A percentile compares a stretch with the other conserved stretches of the same genome.
phyloP scores from a whole-genome alignment of 768 basidiomycete species.

The Psilocybe tampanensis region DNA sequence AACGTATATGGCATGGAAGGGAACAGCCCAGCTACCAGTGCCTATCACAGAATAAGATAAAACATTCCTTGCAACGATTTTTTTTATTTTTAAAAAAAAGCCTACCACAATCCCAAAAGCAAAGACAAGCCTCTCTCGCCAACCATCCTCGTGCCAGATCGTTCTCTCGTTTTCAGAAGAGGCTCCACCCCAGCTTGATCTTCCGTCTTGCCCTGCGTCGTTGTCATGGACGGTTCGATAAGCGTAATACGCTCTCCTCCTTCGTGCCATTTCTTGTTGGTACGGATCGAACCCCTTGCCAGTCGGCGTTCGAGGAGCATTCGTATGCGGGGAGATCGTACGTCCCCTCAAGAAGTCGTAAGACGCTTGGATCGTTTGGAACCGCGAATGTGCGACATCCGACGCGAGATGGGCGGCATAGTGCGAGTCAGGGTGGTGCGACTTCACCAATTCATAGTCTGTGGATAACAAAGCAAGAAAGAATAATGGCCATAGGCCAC shows the following conservation, averaged over 20 bases:
- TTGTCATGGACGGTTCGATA: constrained; percentile 22
- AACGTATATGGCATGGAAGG: constrained; percentile 29
- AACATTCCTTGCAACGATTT: too few species aligned
- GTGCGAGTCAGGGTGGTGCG: constrained; percentile 71
- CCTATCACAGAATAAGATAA: constrained; percentile 34
- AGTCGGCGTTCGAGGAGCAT: constrained; percentile 22
- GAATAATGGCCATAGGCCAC: too few species aligned
- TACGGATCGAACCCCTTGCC: constrained; percentile 42
- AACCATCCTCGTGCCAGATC: constrained; percentile 41
- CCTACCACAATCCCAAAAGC: constrained; percentile 51
- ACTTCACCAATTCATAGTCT: constrained; percentile 78
- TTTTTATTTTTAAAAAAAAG: too few species aligned
- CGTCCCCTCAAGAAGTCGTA: constrained; percentile 59
- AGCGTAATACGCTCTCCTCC: constrained; percentile 44
- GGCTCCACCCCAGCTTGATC: constrained; percentile 15
- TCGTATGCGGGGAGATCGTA: constrained; percentile 23
- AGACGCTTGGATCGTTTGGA: constrained; percentile 64
- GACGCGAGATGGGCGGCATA: constrained; percentile 42
- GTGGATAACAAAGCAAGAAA: not conserved
- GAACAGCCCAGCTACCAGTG: constrained; percentile 46
- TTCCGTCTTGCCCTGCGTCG: constrained; percentile 1
- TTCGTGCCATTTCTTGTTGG: constrained; percentile 51
- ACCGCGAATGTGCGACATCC: constrained; percentile 55
- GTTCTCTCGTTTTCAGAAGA: constrained; percentile 23
- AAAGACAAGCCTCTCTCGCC: constrained; percentile 54